Evolutionary conservation across 1,284 basidiomycete genomes (phyloP), one percentile per base, ranked within the genome.

Genomic region (Pseudozyma flocculosa): DNA sequence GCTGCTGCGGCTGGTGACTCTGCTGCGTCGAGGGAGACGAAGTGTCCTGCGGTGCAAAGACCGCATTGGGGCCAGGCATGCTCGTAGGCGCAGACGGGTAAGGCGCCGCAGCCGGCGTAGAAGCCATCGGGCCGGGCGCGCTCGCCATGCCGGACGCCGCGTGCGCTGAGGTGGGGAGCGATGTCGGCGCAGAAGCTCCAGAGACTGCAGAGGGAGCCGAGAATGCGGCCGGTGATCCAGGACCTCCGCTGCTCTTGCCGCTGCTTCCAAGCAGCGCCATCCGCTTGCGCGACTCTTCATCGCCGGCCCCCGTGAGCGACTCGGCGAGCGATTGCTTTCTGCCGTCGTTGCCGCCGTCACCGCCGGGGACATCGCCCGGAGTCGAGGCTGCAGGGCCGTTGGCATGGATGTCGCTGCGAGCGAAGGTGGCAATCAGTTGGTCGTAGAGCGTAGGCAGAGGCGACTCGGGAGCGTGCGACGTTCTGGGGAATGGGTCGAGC

Each of bases 381-480:
- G 26, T 29, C 26, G 26, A 29, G 26, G 26, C 26, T n/a, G n/a
- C 26, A 29, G 11, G 11, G 26, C 26, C 26, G 26, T 7, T 7
- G 26, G 11, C 26, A 29, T n/a, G 26, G 26, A 5, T 29, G 26
- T 5, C 11, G 26, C 7, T 11, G 26, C 14, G 32, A 22, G 40
- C 53, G 23, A 64, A 59, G 2, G 55, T 17, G 1, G 57, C 46
- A 14, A 54, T 53, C 23, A 68, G 50, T 29, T 57, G 55, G 18
- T 66, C 50, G 37, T 69, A 71, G 3, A 71, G 46, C 13, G 50
- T 51, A 1, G 64, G 55, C 9, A 71, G 39, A 4, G 62, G 54
- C 22, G 66, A 59, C 1, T 37, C 50, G 0, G 62, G 50, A 10
- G 48, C 53, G 34, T 53, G 62, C 39, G 60, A 50, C 29, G 49